Conservation (phyloP, 2,329 filamentous ascomycete species). For the Exophiala phaeomuriformis region DNA sequence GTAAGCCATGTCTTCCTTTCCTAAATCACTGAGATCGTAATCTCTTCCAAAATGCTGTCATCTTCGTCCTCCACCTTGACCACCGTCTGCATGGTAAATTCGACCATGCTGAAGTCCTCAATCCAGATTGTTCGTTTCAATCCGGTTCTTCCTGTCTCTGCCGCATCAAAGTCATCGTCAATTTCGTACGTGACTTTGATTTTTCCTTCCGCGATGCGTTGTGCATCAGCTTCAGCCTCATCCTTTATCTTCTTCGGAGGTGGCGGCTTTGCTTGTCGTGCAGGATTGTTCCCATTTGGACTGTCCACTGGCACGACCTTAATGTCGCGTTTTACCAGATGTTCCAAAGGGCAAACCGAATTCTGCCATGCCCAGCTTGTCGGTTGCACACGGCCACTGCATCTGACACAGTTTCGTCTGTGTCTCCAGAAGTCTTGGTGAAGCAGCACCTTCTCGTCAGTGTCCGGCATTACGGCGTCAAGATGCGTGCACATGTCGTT, state of each 20-base stretch:
- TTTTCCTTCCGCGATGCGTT: constrained; percentile 1
- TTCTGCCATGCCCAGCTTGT: constrained; percentile 57
- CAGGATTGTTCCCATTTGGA: neutral
- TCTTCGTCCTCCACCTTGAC: constrained; percentile 3
- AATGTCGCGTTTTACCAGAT: constrained; percentile 6
- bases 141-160: neutral
- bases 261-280: neutral
- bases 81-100: constrained; percentile 1
- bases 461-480: constrained; percentile 52
- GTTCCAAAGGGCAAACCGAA: constrained; percentile 26
- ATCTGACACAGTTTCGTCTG: constrained; percentile 54
- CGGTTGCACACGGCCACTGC: constrained; percentile 52
- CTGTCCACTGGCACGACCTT: neutral
- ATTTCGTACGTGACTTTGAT: constrained; percentile 12
- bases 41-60: constrained; percentile 1
- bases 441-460: constrained; percentile 53
- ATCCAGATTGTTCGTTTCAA: constrained; percentile 8
- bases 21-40: neutral
- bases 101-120: constrained; percentile 10
- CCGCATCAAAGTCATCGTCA: constrained; percentile 22
- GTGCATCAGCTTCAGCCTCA: neutral
- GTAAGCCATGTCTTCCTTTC: neutral
- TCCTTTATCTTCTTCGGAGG: neutral
- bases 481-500: constrained; percentile 40
- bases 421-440: constrained; percentile 57